Conservation (phyloP, 2,329 filamentous ascomycete genomes). For the Trichoderma breve region DNA sequence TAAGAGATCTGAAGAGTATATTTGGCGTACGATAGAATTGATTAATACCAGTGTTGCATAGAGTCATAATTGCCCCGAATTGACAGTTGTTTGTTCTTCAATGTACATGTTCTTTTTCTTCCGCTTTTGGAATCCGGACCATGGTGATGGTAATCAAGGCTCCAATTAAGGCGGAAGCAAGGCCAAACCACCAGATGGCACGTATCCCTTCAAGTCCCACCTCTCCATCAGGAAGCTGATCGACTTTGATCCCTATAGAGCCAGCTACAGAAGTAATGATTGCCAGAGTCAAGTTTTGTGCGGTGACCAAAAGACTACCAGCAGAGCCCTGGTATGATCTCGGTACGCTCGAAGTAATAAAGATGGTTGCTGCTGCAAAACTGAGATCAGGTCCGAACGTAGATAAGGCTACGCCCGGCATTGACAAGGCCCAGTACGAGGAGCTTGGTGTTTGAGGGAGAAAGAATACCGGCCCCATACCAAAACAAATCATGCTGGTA, state of each 20-base stretch:
- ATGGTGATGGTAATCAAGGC: not conserved
- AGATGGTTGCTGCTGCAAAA: not conserved
- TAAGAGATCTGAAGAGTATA: not conserved
- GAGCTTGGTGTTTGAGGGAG: not conserved
- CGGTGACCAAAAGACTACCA: not conserved
- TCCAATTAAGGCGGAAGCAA: not conserved
- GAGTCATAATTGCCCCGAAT: not conserved
- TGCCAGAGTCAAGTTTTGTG: conserved; percentile 2
- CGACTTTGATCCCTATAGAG: conserved; percentile 1
- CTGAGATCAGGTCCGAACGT: conserved; percentile 7
- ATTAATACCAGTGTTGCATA: not conserved
- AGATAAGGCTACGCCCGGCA: not conserved
- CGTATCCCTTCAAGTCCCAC: not conserved
- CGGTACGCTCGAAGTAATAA: conserved; percentile 4
- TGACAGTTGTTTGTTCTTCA: not conserved
- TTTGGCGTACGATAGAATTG: not conserved
- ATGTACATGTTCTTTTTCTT: conserved; percentile 4
- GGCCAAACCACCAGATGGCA: conserved; percentile 9
- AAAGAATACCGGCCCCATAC: conserved; percentile 4
- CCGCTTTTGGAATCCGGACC: conserved; percentile 8
- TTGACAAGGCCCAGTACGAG: conserved; percentile 1
- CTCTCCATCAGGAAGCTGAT: not conserved
- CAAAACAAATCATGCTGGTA: not conserved
- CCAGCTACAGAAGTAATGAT: not conserved
- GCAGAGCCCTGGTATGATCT: conserved; percentile 4